Percentiles rank a stretch among this genome's conserved stretches.
phyloP scores from a whole-genome alignment of 371 early-diverging fungal genomes.

The Thermomucor indicae-seudaticae region DNA sequence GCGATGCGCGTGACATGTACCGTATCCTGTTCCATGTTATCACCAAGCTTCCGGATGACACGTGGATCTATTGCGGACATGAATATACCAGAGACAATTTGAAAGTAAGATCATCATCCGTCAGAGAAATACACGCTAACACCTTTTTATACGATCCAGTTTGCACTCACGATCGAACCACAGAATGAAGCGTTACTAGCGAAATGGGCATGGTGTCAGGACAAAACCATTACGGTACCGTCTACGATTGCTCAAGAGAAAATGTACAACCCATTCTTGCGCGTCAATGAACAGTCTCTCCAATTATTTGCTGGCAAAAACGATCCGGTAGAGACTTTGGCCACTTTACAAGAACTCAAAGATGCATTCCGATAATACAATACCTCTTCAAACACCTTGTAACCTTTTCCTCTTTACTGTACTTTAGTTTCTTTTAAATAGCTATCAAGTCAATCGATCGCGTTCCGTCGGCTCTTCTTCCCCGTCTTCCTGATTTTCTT shows the following conservation, averaged over 20 bases:
- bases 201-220: conserved; percentile 61
- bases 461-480: no score
- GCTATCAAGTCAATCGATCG: no score
- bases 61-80: conserved; percentile 90
- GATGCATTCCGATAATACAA: conserved; percentile 31
- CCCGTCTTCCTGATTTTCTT: no score
- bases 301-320: conserved; percentile 57
- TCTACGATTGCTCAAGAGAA: conserved; percentile 86
- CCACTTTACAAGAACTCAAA: conserved; percentile 72
- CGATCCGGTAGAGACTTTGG: conserved; percentile 78
- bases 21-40: conserved; percentile 70
- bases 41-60: conserved; percentile 76
- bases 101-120: conserved; percentile 33
- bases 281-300: conserved; percentile 71
- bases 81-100: conserved; percentile 52
- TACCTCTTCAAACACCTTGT: neutral
- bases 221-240: conserved; percentile 66
- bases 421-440: no score
- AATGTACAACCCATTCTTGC: conserved; percentile 84
- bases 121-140: no score
- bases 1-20: conserved; percentile 85
- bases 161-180: conserved; percentile 45
- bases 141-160: conserved; percentile 14
- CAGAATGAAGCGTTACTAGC: conserved; percentile 41
- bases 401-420: no score